These are phyloP conservation scores for Mycena polygramma DNA, from an alignment of 768 basidiomycete species.

Conservation along the genomic window DNA sequence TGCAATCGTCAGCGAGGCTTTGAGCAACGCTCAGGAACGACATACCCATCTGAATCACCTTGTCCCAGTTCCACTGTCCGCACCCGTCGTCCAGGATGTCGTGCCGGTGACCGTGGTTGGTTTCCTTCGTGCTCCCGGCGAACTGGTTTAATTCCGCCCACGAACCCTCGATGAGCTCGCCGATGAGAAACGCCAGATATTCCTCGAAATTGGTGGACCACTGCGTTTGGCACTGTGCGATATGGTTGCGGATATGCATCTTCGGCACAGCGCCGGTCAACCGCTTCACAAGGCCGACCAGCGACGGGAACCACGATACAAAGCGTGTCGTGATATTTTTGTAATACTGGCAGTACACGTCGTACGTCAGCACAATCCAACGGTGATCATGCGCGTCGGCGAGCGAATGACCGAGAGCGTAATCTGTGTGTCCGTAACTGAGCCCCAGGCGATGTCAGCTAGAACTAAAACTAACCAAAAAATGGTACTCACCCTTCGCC, in stretches of 20 bases:
- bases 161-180: conserved; percentile 46
- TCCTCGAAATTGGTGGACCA: conserved; percentile 42
- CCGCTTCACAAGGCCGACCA: conserved; percentile 31
- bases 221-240: conserved; percentile 39
- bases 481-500: conserved; percentile 44
- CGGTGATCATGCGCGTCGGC: conserved; percentile 24
- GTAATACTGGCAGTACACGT: conserved; percentile 46
- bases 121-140: conserved; percentile 45
- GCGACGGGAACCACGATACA: conserved; percentile 34
- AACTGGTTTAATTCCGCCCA: conserved; percentile 46
- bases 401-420: conserved; percentile 39
- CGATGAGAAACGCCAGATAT: conserved; percentile 41
- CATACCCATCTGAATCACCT: conserved; percentile 26
- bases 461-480: no score
- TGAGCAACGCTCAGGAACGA: neutral
- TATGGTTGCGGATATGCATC: conserved; percentile 47
- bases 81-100: conserved; percentile 45
- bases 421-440: conserved; percentile 44
- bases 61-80: conserved; percentile 46
- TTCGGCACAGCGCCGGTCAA: conserved; percentile 45
- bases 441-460: neutral
- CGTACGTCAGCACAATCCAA: conserved; percentile 45
- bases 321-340: conserved; percentile 40
- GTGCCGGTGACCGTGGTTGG: conserved; percentile 48
- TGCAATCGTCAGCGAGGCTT: neutral